These are phyloP conservation scores for Theobroma grandiflorum DNA, from an alignment of 441 rosid species.

Conservation along the genomic window DNA sequence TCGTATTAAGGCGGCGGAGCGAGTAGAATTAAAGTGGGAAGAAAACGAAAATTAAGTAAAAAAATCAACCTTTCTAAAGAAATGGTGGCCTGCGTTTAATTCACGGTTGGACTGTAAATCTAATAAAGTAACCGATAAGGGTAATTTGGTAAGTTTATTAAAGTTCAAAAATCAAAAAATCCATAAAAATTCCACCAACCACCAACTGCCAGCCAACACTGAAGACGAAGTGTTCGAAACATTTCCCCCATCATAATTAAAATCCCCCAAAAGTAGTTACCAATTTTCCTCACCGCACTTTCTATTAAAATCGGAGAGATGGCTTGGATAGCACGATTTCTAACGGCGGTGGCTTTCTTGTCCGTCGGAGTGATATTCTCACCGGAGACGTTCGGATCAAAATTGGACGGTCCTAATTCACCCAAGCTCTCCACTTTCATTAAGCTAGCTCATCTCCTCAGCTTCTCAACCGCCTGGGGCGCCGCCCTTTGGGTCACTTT, in stretches of 20 bases:
- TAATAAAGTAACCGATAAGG: not conserved
- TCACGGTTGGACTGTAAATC: no score
- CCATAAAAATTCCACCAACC: not conserved
- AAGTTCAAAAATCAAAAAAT: not conserved
- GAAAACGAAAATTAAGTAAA: no score
- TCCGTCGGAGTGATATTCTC: conserved; percentile 83
- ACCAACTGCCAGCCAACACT: not conserved
- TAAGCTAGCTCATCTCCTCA: conserved; percentile 83
- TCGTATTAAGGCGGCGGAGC: no score
- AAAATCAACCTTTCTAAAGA: no score
- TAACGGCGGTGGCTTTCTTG: conserved; percentile 72
- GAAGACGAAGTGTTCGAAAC: not conserved
- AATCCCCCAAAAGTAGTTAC: not conserved
- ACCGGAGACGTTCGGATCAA: conserved; percentile 85
- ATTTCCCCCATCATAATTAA: not conserved
- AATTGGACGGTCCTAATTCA: conserved; percentile 43
- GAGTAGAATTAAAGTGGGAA: no score
- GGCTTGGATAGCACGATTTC: conserved; percentile 82
- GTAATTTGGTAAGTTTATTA: not conserved
- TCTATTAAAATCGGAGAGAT: conserved; percentile 37
- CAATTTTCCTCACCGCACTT: conserved; percentile 10
- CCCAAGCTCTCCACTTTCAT: conserved; percentile 53
- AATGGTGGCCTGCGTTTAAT: no score
- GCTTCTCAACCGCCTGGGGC: conserved; percentile 93
- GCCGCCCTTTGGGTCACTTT: conserved; percentile 97